Conservation (phyloP, 164 flowering plant species). For the Euptelea pleiosperma region DNA sequence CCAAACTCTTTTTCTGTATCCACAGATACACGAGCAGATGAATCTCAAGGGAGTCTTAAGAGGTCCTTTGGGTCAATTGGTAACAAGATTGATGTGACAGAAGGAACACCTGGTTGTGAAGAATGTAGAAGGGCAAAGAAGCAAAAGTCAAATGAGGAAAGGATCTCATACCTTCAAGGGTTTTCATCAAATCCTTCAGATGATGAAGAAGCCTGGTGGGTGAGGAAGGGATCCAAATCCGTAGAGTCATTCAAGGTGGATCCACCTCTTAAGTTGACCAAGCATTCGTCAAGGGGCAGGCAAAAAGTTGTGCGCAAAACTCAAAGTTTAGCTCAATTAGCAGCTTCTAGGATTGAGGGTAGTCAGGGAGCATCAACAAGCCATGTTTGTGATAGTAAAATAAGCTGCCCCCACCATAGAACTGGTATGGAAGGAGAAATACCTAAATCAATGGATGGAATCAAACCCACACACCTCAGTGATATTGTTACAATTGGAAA, state of each 20-base stretch:
- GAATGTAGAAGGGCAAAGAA: conserved; percentile 78
- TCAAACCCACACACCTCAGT: conserved; percentile 18
- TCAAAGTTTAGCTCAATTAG: conserved; percentile 86
- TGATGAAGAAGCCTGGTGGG: conserved; percentile 93
- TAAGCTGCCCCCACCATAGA: conserved; percentile 76
- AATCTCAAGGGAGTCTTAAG: conserved; percentile 52
- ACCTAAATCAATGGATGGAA: conserved; percentile 44
- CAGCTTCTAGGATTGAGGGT: conserved; percentile 87
- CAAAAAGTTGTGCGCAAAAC: conserved; percentile 87
- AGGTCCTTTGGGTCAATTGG: conserved; percentile 36
- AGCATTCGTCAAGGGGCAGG: conserved; percentile 67
- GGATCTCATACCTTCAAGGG: conserved; percentile 40
- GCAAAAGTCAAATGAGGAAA: conserved; percentile 67
- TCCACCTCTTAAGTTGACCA: conserved; percentile 61
- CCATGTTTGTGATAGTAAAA: conserved; percentile 82
- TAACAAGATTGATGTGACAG: conserved; percentile 39
- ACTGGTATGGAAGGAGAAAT: conserved; percentile 56
- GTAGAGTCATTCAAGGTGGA: conserved; percentile 61
- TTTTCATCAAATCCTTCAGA: conserved; percentile 49
- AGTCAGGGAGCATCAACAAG: conserved; percentile 99
- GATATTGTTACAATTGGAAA: conserved; percentile 75
- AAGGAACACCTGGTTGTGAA: conserved; percentile 87
- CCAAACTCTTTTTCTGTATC: conserved; percentile 35
- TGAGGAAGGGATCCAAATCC: conserved; percentile 62
- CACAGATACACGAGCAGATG: conserved; percentile 41